Percentiles rank a stretch among this genome's conserved stretches.
These are phyloP conservation scores for Pseudomassariella vexata DNA, from an alignment of 2,329 filamentous ascomycete genomes.

Conservation along the genomic window DNA sequence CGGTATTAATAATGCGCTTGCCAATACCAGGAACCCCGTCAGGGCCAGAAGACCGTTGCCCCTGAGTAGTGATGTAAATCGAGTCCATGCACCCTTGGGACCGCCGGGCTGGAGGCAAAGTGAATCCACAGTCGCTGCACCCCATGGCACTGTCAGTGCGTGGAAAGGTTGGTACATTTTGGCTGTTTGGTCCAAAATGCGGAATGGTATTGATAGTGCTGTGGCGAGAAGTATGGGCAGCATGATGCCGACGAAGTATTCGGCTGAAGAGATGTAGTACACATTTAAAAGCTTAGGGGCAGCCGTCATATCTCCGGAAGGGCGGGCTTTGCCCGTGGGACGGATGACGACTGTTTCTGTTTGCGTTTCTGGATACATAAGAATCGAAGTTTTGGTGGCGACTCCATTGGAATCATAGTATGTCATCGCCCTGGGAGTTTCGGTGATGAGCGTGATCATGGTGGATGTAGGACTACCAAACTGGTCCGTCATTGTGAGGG, in stretches of 20 bases:
- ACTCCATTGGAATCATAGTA: not conserved
- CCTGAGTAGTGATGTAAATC: slow-evolving; percentile 25
- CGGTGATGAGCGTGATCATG: not conserved
- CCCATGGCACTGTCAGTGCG: slow-evolving; percentile 28
- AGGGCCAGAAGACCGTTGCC: slow-evolving; percentile 31
- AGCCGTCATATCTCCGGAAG: too few relatives aligned
- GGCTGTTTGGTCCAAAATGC: slow-evolving; percentile 29
- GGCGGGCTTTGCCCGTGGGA: slow-evolving; percentile 1
- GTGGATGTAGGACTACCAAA: not conserved
- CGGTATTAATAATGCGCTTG: slow-evolving; percentile 29
- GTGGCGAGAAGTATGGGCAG: slow-evolving; percentile 29
- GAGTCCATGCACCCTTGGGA: slow-evolving; percentile 26
- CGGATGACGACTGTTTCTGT: slow-evolving; percentile 1
- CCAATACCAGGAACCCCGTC: slow-evolving; percentile 28
- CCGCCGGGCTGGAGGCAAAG: slow-evolving; percentile 35
- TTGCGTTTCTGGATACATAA: not conserved
- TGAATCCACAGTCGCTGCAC: slow-evolving; percentile 33
- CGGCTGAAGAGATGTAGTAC: slow-evolving; percentile 21
- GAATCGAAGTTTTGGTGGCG: slow-evolving; percentile 3
- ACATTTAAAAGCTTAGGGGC: too few relatives aligned
- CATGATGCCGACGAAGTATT: slow-evolving; percentile 30
- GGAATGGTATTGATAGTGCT: slow-evolving; percentile 27
- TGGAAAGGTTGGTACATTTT: slow-evolving; percentile 36
- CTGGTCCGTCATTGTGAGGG: not conserved
- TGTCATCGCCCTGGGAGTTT: slow-evolving; percentile 1